Percentiles rank a stretch among this genome's conserved stretches.
Conservation (phyloP, 768 basidiomycete species). For the Megacollybia marginata region DNA sequence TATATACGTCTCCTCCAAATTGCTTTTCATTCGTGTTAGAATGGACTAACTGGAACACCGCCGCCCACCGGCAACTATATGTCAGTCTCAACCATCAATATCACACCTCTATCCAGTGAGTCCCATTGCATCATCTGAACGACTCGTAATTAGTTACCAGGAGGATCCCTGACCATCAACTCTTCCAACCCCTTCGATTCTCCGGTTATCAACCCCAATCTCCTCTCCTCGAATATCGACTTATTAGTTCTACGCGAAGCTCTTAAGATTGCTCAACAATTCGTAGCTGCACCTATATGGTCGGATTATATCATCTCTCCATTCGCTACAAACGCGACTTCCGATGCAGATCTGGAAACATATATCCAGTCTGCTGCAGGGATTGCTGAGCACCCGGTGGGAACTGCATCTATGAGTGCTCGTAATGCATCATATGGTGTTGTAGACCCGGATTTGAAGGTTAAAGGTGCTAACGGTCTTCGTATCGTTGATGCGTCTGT, state of each 20-base stretch:
- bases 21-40: not conserved
- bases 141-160: constrained; percentile 2
- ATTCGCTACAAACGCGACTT: constrained; percentile 12
- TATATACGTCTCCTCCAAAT: not conserved
- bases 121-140: not conserved
- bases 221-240: constrained; percentile 20
- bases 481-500: constrained; percentile 28
- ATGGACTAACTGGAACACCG: not conserved
- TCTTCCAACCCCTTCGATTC: constrained; percentile 29
- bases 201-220: constrained; percentile 38
- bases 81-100: not conserved
- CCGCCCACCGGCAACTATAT: constrained; percentile 6
- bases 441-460: constrained; percentile 21
- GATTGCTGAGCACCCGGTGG: constrained; percentile 17
- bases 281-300: constrained; percentile 10
- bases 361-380: constrained; percentile 8
- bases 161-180: constrained; percentile 20
- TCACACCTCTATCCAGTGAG: constrained; percentile 13
- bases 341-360: constrained; percentile 14
- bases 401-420: constrained; percentile 23
- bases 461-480: constrained; percentile 24
- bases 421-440: constrained; percentile 18
- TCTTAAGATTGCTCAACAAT: not conserved
- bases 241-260: constrained; percentile 10
- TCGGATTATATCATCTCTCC: constrained; percentile 8